Conservation (phyloP, 495 filamentous ascomycete genomes). For the Penicillium canescens region DNA sequence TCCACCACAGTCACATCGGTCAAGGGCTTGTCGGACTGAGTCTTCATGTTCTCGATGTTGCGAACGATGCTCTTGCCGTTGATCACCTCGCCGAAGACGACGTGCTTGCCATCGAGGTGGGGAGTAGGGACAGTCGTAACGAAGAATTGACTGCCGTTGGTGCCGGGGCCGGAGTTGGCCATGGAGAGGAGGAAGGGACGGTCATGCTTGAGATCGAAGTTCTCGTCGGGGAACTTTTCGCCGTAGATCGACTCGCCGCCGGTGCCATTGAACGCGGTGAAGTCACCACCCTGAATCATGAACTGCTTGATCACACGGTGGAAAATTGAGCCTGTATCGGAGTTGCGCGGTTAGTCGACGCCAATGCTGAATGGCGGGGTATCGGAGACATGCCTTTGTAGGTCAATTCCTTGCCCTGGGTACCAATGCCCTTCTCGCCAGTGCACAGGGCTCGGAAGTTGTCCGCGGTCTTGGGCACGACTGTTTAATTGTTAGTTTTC, state of each 20-base stretch:
- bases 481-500: constrained; percentile 35
- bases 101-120: constrained; percentile 95
- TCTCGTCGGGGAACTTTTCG: constrained; percentile 97
- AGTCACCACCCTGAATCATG: constrained; percentile 99
- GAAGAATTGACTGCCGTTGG: constrained; percentile 99
- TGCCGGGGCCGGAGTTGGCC: constrained; percentile 93
- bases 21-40: constrained; percentile 77
- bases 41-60: constrained; percentile 85
- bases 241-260: constrained; percentile 98
- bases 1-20: constrained; percentile 74
- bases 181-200: constrained; percentile 94
- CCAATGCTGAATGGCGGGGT: constrained; percentile 6
- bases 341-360: constrained; percentile 7
- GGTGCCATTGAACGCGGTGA: constrained; percentile 93
- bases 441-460: constrained; percentile 97
- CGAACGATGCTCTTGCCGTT: constrained; percentile 88
- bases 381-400: constrained; percentile 47
- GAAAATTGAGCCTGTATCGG: constrained; percentile 68
- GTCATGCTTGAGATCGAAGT: constrained; percentile 90
- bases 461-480: constrained; percentile 88
- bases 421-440: constrained; percentile 85
- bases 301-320: constrained; percentile 98
- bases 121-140: constrained; percentile 91
- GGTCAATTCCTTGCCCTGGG: constrained; percentile 79
- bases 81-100: constrained; percentile 61